Conservation (phyloP, 176 grass and related monocot species). For the sorghum (Sorghum bicolor) region Sorghum_bicolor_NCBIv3 NC_012873.2:62632001-62632500, state of each 20-base stretch:
- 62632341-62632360: neutral
- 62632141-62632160: neutral
- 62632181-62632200: neutral
- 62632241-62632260: neutral
- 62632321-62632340: neutral
- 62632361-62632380: neutral
- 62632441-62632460: neutral
- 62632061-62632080: neutral
- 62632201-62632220: neutral
- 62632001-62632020: neutral
- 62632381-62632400: neutral
- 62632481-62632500: constrained; percentile 2
- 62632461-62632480: neutral
- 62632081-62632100: neutral
- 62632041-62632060: neutral
- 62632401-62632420: neutral
- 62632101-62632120: neutral
- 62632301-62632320: neutral
- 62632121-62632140: neutral
- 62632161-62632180: neutral
- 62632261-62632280: neutral
- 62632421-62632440: neutral
- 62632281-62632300: neutral
- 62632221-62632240: constrained; percentile 3
- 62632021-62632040: neutral